phyloP scores from a whole-genome alignment of 805 yeast species.

The Huiozyma sinensis region DNA sequence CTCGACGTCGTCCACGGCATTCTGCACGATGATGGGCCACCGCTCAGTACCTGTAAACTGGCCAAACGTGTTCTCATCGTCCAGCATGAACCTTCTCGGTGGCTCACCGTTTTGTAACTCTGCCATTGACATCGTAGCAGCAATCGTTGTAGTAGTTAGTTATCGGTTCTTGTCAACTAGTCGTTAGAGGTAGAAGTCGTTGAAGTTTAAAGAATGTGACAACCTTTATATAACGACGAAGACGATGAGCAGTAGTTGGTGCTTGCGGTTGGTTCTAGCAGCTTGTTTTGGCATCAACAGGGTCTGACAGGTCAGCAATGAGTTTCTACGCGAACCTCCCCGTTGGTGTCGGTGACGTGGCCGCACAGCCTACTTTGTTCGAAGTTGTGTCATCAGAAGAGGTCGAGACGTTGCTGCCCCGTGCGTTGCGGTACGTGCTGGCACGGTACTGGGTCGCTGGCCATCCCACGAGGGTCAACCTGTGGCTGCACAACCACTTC shows the following conservation, averaged over 20 bases:
- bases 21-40: conserved; percentile 78
- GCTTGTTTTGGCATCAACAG: not conserved
- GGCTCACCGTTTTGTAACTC: too few relatives aligned
- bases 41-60: conserved; percentile 64
- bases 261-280: not conserved
- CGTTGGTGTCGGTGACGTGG: conserved; percentile 5
- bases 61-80: conserved; percentile 72
- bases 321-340: conserved; percentile 27
- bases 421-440: conserved; percentile 68
- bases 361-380: conserved; percentile 62
- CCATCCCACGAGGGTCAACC: conserved; percentile 59
- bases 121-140: too few relatives aligned
- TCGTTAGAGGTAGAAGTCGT: too few relatives aligned
- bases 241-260: too few relatives aligned
- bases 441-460: conserved; percentile 66
- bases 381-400: conserved; percentile 79
- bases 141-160: too few relatives aligned
- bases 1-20: conserved; percentile 53
- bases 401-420: conserved; percentile 64
- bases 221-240: too few relatives aligned
- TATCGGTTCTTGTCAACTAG: too few relatives aligned
- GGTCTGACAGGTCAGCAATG: conserved; percentile 10
- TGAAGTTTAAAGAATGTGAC: too few relatives aligned
- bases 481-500: conserved; percentile 60
- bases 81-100: conserved; percentile 32